phyloP scores from a whole-genome alignment of 495 filamentous ascomycete species.

The Xylaria longipes region DNA sequence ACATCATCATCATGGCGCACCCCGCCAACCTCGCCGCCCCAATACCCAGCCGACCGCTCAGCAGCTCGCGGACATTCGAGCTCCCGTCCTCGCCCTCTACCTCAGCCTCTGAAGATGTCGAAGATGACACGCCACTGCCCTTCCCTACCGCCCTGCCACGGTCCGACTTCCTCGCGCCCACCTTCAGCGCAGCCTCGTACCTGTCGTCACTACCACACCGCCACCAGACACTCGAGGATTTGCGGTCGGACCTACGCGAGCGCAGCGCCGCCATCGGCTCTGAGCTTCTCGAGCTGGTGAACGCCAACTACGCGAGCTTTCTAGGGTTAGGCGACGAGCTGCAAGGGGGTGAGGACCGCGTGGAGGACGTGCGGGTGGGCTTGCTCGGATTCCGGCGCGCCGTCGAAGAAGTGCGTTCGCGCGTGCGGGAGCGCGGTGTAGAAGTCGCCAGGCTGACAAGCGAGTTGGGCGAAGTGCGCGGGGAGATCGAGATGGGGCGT shows the following conservation, averaged over 20 bases:
- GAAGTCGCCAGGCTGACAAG: slow-evolving; percentile 50
- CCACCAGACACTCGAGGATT: slow-evolving; percentile 94
- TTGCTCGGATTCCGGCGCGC: slow-evolving; percentile 84
- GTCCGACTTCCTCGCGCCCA: slow-evolving; percentile 73
- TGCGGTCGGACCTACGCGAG: slow-evolving; percentile 82
- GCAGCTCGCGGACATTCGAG: slow-evolving; percentile 42
- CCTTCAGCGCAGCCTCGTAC: slow-evolving; percentile 83
- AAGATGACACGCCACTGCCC: slow-evolving; percentile 73
- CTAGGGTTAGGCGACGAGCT: slow-evolving; percentile 81
- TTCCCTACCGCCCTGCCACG: slow-evolving; percentile 84
- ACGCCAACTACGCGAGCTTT: slow-evolving; percentile 91
- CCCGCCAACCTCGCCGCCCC: slow-evolving; percentile 37
- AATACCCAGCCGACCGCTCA: slow-evolving; percentile 35
- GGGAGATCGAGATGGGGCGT: slow-evolving; percentile 62
- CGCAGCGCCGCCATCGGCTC: slow-evolving; percentile 75
- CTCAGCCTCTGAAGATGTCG: slow-evolving; percentile 37
- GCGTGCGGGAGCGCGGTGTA: slow-evolving; percentile 54
- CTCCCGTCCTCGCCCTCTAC: slow-evolving; percentile 32
- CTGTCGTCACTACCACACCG: slow-evolving; percentile 82
- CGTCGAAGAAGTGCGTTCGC: slow-evolving; percentile 60
- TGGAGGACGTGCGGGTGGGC: slow-evolving; percentile 89
- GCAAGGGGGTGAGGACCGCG: slow-evolving; percentile 85
- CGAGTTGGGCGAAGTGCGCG: slow-evolving; percentile 49
- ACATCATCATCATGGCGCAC: slow-evolving; percentile 39
- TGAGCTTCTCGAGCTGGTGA: slow-evolving; percentile 92